These are phyloP conservation scores for Actinomucor elegans DNA, from an alignment of 371 early-diverging fungal genomes.

Conservation along the genomic window DNA sequence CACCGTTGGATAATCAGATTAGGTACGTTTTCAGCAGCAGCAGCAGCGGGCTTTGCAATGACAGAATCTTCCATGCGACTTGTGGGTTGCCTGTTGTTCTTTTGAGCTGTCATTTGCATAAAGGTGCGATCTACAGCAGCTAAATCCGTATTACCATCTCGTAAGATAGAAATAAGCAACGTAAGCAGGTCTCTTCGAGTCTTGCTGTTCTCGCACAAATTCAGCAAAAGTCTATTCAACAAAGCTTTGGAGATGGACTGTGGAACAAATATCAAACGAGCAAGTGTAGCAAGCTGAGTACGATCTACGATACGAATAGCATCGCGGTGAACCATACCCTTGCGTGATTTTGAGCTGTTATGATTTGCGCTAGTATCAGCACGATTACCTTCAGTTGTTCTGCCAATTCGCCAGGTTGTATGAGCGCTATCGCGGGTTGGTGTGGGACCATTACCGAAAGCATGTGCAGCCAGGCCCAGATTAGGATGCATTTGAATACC, in stretches of 20 bases:
- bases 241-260: constrained; percentile 73
- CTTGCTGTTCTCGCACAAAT: constrained; percentile 88
- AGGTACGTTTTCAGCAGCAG: constrained; percentile 55
- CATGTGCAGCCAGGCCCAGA: not conserved
- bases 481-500: not conserved
- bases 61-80: not conserved
- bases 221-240: constrained; percentile 73
- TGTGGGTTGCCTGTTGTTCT: not conserved
- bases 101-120: constrained; percentile 1
- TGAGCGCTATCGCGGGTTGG: not conserved
- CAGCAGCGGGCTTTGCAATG: not conserved
- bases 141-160: constrained; percentile 78
- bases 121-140: constrained; percentile 80
- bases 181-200: constrained; percentile 84
- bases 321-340: constrained; percentile 45
- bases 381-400: not conserved
- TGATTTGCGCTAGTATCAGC: not conserved
- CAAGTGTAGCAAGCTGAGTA: constrained; percentile 73
- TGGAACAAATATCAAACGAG: constrained; percentile 85
- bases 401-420: constrained; percentile 3
- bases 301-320: constrained; percentile 83
- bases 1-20: constrained; percentile 86
- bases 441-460: not conserved
- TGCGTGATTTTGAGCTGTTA: not conserved
- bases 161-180: constrained; percentile 81